Conservation (phyloP, 495 filamentous ascomycete species). For the Neurospora africana region DNA sequence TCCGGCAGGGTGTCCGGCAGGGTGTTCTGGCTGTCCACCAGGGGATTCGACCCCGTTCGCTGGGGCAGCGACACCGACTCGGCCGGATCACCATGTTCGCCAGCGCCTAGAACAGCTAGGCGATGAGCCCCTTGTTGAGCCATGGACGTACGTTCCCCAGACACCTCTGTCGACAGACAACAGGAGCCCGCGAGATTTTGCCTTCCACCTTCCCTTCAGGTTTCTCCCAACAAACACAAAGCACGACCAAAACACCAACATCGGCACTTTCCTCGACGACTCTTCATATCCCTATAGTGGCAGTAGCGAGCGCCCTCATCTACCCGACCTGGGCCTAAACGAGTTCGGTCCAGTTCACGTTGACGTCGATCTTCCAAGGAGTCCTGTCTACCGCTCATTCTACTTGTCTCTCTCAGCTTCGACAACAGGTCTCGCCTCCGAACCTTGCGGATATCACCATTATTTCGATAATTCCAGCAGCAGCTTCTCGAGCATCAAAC, state of each 20-base stretch:
- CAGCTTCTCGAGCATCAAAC: constrained; percentile 1
- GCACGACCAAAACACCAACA: background rate
- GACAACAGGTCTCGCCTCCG: constrained; percentile 14
- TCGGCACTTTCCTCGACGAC: background rate
- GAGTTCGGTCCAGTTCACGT: background rate
- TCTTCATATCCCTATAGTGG: background rate
- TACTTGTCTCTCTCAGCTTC: constrained; percentile 21
- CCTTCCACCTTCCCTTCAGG: constrained; percentile 8
- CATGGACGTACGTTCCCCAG: constrained; percentile 13
- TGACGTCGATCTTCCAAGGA: background rate
- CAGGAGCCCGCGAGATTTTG: constrained; percentile 9
- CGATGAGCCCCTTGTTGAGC: constrained; percentile 1
- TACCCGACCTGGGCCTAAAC: background rate
- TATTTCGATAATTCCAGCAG: background rate
- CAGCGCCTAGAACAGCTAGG: constrained; percentile 7
- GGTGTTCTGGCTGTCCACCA: background rate
- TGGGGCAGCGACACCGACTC: constrained; percentile 4
- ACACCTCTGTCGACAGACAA: constrained; percentile 9
- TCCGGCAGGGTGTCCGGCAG: background rate
- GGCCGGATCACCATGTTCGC: constrained; percentile 1
- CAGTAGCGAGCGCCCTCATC: constrained; percentile 1
- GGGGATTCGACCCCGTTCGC: background rate
- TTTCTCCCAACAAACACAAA: background rate
- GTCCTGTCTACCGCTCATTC: constrained; percentile 13
- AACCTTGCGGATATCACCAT: background rate